phyloP scores from a whole-genome alignment of 164 flowering plant genomes.

The Berberis vulgaris region DNA sequence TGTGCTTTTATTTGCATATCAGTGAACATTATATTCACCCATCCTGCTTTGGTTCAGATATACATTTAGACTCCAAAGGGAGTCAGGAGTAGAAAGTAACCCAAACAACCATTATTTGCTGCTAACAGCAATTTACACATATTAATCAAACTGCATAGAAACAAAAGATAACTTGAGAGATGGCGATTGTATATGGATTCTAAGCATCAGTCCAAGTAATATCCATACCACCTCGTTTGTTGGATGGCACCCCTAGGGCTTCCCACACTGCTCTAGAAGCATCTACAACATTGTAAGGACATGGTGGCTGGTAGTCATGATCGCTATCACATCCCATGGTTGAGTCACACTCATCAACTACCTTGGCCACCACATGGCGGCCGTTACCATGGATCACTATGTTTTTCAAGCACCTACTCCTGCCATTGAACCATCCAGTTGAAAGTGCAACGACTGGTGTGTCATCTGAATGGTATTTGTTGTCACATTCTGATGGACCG shows the following conservation, averaged over 20 bases:
- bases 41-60: too few relatives aligned
- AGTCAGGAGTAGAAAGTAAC: too few relatives aligned
- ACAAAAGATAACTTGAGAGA: too few relatives aligned
- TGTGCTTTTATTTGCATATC: too few relatives aligned
- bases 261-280: conserved; percentile 19
- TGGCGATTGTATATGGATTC: background rate
- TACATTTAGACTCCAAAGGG: too few relatives aligned
- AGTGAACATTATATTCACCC: too few relatives aligned
- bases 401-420: conserved; percentile 10
- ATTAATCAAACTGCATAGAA: too few relatives aligned
- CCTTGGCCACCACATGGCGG: conserved; percentile 18
- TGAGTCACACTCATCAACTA: conserved; percentile 31
- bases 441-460: conserved; percentile 5
- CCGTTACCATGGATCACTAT: conserved; percentile 22
- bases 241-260: conserved; percentile 12
- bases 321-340: conserved; percentile 16
- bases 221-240: conserved; percentile 17
- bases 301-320: conserved; percentile 12
- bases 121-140: too few relatives aligned
- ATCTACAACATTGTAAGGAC: conserved; percentile 18
- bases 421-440: conserved; percentile 8
- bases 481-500: too few relatives aligned
- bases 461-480: too few relatives aligned
- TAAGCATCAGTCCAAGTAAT: conserved; percentile 22
- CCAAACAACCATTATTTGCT: too few relatives aligned